Conservation (phyloP, 805 yeast species). For the Candida maesae region DNA sequence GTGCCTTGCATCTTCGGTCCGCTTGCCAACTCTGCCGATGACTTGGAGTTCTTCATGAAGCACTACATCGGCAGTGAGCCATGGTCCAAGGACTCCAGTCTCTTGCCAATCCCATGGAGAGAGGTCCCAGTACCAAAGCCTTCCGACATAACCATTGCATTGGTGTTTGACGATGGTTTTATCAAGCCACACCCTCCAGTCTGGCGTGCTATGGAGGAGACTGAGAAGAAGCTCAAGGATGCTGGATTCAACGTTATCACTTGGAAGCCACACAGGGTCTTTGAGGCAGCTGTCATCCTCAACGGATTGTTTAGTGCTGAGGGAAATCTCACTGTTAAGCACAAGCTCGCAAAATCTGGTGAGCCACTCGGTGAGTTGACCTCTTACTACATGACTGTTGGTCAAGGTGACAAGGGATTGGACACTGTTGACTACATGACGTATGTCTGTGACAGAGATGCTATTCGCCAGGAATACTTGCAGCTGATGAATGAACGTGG, state of each 20-base stretch:
- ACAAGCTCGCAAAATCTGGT: constrained; percentile 53
- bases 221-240: constrained; percentile 48
- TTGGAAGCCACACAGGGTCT: constrained; percentile 54
- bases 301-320: constrained; percentile 56
- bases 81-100: constrained; percentile 36
- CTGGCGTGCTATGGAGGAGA: constrained; percentile 48
- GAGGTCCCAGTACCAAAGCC: constrained; percentile 33
- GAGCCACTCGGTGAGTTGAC: constrained; percentile 67
- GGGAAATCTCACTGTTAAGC: constrained; percentile 57
- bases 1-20: constrained; percentile 71
- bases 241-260: constrained; percentile 58
- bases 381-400: constrained; percentile 54
- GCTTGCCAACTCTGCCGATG: constrained; percentile 55
- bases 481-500: constrained; percentile 47
- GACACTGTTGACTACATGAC: constrained; percentile 51
- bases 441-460: constrained; percentile 53
- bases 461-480: constrained; percentile 52
- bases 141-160: constrained; percentile 49
- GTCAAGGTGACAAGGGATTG: constrained; percentile 50
- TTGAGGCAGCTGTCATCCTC: constrained; percentile 57
- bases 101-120: constrained; percentile 38
- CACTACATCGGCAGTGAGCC: constrained; percentile 45
- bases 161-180: constrained; percentile 58
- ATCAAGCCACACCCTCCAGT: constrained; percentile 69
- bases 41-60: constrained; percentile 63